Base-by-base conservation (phyloP, 2,329 filamentous ascomycete genomes). In the Clonostachys sp. region DNA sequence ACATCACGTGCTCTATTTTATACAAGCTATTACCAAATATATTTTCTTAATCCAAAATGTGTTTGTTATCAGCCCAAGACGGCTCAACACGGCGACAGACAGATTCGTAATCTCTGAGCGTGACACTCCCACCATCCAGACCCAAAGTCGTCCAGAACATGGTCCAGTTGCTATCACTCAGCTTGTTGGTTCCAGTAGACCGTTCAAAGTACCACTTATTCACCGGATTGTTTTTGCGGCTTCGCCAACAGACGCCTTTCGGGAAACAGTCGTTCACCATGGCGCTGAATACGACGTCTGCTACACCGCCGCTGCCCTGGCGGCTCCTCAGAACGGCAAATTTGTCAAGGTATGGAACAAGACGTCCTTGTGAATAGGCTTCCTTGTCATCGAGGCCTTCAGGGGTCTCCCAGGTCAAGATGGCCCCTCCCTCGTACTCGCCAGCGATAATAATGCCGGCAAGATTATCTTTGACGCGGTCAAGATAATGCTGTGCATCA, bases 151-250 rank as follows among this genome's bases (percentile, higher is more conserved):
- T 99, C 91, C 94, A 99, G 61, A 99, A 99, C 91, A 97, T 96
- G 5, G 91, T 90, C 94, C 94, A 99, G 56, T 91, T 86, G 42
- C 81, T 88, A n/a, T 80, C 83, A 1, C 79, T 75, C 36, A 99
- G 70, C 68, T 95, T 94, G 77, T 85, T 87, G 3, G 85, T 91
- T 0, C 94, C 94, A 43, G 80, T 73, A 3, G 89, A 89, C 43
- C 94, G 78, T 68, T 99, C 94, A 68, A 97, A 96, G 65, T 99
- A 99, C 94, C 94, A 99, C 63, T 96, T 96, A 62, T 99, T 99
- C 5, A 99, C 94, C 0, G 91, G 92, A 61, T 99, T 97, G 61
- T 91, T 83, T 60, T 86, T 87, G 45, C 94, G 77, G 62, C 89
- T 95, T 48, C 91, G 78, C 94, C 94, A 99, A 60, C 91, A 95